Base-by-base conservation (phyloP, 371 early-diverging fungal species). In the Zancudomyces culisetae region DNA sequence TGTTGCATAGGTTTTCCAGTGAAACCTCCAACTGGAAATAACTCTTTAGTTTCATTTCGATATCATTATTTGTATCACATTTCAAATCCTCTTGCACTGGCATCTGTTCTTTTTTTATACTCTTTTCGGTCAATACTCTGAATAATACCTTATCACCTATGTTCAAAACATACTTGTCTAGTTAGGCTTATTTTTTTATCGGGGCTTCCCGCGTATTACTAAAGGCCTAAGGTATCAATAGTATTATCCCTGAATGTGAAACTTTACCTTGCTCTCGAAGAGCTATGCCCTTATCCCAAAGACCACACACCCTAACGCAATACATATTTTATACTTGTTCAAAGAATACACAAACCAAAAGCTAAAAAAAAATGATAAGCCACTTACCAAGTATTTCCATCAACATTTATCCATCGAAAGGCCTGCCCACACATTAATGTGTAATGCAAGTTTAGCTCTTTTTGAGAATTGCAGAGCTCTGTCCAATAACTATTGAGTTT, bases 371-470 rank as follows among this genome's bases (percentile, higher is more conserved):
- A 27, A 57, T 41, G 49, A 51, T 10, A 47, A 59, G 48, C 61
- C 60, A 49, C 40, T 10, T 61, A 66, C 63, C 63, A 71, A 40
- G 64, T 58, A 24, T 48, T 26, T 4, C 29, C 41, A 12, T 59
- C 70, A 0, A 73, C 60, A 4, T 57, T 39, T 28, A 71, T 74
- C 95, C 95, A 94, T 0, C 86, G 76, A 64, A 94, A 94, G 15
- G 84, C 71, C 60, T 94, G 92, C 1, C 92, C 95, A 60, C 85
- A 83, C 23, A 74, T 73, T 29, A 91, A 72, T 1, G 90, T 87
- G 0, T 71, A 70, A 2, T 81, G 72, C 15, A 91, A 68, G 19
- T 79, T 71, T 10, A 94, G 68, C 55, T 90, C 87, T 22, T 64
- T 61, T 0, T 83, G 80, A 2, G 67, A 45, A 2, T 79, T 68